phyloP scores from a whole-genome alignment of 2,329 filamentous ascomycete genomes.

The Venturiaceae sp. region DNA sequence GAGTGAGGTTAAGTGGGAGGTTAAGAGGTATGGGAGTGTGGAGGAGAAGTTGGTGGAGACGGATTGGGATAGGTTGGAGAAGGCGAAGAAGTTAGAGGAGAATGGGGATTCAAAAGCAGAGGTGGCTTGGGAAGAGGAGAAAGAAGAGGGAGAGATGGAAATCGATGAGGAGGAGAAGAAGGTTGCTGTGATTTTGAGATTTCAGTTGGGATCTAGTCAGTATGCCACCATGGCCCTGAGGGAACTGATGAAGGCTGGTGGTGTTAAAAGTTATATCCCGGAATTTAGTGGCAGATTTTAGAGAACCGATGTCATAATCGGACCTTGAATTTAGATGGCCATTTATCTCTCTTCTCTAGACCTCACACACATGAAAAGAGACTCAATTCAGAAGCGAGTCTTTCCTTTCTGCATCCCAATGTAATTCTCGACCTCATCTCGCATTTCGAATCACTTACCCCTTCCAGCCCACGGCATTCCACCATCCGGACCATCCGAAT shows the following conservation, averaged over 20 bases:
- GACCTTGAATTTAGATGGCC: no score
- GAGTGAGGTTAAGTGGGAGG: conserved; percentile 52
- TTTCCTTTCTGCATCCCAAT: no score
- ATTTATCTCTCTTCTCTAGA: no score
- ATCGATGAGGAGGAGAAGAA: conserved; percentile 30
- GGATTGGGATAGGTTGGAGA: conserved; percentile 37
- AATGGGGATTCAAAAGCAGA: conserved; percentile 14
- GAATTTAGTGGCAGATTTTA: conserved; percentile 1
- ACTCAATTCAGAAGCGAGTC: no score
- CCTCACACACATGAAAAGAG: no score
- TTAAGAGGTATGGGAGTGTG: conserved; percentile 59
- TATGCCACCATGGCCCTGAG: conserved; percentile 79
- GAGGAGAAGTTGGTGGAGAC: conserved; percentile 83
- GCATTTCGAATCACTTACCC: no score
- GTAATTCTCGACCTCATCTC: no score
- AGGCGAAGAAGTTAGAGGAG: conserved; percentile 11
- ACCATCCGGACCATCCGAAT: no score
- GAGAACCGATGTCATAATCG: not conserved
- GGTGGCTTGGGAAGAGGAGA: conserved; percentile 10
- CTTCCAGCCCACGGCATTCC: no score
- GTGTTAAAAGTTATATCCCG: conserved; percentile 25
- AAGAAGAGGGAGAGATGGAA: conserved; percentile 7
- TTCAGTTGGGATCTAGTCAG: conserved; percentile 68
- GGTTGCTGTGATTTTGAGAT: conserved; percentile 59
- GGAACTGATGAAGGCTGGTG: conserved; percentile 63